Evolutionary conservation across 176 grass and related monocot genomes (phyloP), one percentile per base, ranked within the genome.

Genomic region (Hordeum vulgare): DNA sequence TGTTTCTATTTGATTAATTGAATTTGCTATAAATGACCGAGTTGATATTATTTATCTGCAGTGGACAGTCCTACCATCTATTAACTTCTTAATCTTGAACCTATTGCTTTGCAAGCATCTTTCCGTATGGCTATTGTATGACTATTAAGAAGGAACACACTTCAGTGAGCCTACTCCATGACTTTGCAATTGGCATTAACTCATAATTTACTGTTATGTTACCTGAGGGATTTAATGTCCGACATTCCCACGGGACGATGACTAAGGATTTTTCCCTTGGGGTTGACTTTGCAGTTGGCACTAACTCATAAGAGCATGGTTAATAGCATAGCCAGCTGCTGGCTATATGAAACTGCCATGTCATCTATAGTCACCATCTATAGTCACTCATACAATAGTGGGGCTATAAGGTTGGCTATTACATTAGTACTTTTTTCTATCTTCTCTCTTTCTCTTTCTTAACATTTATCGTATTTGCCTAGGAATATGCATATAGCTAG

Each of bases 41-140:
- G 15, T 58, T 75, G 18, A 80, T 66, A 66, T 75, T 45, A 49
- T 85, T 21, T 42, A 49, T 78, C 28, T 71, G 25, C 65, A 71
- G 11, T 35, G 36, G 68, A 66, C 14, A 4, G 0, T 61, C 20
- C 15, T 45, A 78, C 65, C 65, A 79, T 71, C n/a, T 44, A 70
- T 18, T 61, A 73, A 39, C 28, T 18, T 7, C 63, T 71, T 63
- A 37, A 18, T 71, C 8, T 81, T 20, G 33, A 40, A 28, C 33
- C 11, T 57, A 67, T 23, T 74, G 75, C 75, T 59, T 77, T 59
- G 60, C 18, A n/a, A 76, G 57, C 29, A 20, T 59, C 28, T 76
- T 33, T 56, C 53, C 9, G 18, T 56, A 37, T 11, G 54, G 9
- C 18, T 49, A 33, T 21, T 82, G 12, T 47, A 31, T 47, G 74